These are phyloP conservation scores for Sporothrix pseudoabietina DNA, from an alignment of 2,329 filamentous ascomycete genomes.

Conservation along the genomic window DNA sequence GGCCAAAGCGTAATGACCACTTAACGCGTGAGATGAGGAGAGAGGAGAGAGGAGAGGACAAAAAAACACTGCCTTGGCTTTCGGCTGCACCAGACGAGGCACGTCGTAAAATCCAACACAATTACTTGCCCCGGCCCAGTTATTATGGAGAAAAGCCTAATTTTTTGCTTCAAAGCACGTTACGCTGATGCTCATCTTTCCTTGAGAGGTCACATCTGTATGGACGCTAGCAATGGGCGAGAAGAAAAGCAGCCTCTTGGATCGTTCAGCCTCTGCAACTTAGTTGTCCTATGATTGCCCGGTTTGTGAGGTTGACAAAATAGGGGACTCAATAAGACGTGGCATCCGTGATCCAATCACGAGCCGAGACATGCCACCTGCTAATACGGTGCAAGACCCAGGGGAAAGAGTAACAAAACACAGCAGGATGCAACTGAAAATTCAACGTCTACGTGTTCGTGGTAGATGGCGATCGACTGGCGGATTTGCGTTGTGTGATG, in stretches of 20 bases:
- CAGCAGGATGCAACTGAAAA: background rate
- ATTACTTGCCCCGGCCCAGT: background rate
- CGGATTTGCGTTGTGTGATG: slow-evolving; percentile 5
- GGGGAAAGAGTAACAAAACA: slow-evolving; percentile 2
- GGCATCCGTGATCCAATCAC: background rate
- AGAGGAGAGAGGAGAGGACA: background rate
- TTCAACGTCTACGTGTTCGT: background rate
- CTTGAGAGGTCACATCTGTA: slow-evolving; percentile 3
- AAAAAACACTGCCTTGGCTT: background rate
- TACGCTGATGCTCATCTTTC: background rate
- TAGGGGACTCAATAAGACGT: background rate
- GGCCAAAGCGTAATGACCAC: slow-evolving; percentile 16
- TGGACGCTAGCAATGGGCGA: background rate
- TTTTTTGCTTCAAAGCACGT: background rate
- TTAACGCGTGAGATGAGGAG: slow-evolving; percentile 14
- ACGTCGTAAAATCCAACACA: slow-evolving; percentile 4
- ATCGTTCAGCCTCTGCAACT: slow-evolving; percentile 15
- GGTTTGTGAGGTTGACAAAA: background rate
- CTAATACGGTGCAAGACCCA: slow-evolving; percentile 5
- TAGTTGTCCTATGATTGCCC: background rate
- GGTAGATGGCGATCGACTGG: slow-evolving; percentile 16
- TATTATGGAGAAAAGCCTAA: background rate
- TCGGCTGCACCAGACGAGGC: background rate
- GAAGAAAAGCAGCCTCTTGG: background rate
- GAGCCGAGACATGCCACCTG: background rate